phyloP scores from a whole-genome alignment of 2,329 filamentous ascomycete genomes.

The Fusarium luffae region DNA sequence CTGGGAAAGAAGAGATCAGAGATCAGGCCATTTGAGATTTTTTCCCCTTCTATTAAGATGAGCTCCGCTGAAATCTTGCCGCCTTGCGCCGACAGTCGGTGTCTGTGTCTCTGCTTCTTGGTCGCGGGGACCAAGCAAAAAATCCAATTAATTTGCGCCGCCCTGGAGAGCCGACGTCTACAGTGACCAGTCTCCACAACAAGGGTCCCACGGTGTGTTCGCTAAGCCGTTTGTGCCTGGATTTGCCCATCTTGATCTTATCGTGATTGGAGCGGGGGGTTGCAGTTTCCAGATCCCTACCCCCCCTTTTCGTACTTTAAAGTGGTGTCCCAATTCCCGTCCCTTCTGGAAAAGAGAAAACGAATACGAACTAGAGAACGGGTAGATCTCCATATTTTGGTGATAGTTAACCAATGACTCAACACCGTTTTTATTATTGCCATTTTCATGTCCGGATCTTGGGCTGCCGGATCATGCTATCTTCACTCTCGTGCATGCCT shows the following conservation, averaged over 20 bases:
- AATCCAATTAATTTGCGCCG: slow-evolving; percentile 22
- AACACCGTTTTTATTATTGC: background rate
- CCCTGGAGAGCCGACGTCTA: background rate
- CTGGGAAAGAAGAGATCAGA: background rate
- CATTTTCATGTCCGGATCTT: slow-evolving; percentile 8
- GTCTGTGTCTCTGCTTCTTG: background rate
- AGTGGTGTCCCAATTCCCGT: slow-evolving; percentile 6
- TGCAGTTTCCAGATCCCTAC: slow-evolving; percentile 1
- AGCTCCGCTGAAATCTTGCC: slow-evolving; percentile 26
- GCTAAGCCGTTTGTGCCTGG: slow-evolving; percentile 34
- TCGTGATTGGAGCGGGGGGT: slow-evolving; percentile 38
- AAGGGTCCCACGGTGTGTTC: slow-evolving; percentile 32
- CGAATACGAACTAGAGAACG: slow-evolving; percentile 41
- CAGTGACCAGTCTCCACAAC: slow-evolving; percentile 10
- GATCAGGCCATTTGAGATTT: slow-evolving; percentile 22
- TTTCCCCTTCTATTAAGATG: slow-evolving; percentile 23
- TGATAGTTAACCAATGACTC: background rate
- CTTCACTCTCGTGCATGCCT: slow-evolving; percentile 36
- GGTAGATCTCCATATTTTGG: background rate
- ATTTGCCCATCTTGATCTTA: slow-evolving; percentile 41
- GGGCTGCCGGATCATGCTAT: slow-evolving; percentile 41
- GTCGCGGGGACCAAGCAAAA: background rate
- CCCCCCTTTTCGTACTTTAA: background rate
- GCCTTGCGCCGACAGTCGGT: slow-evolving; percentile 15
- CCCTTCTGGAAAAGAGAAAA: slow-evolving; percentile 23